A percentile compares a stretch with the other conserved stretches of the same genome.
These are phyloP conservation scores for Saccharomycopsis capsularis DNA, from an alignment of 805 yeast species.

Conservation along the genomic window DNA sequence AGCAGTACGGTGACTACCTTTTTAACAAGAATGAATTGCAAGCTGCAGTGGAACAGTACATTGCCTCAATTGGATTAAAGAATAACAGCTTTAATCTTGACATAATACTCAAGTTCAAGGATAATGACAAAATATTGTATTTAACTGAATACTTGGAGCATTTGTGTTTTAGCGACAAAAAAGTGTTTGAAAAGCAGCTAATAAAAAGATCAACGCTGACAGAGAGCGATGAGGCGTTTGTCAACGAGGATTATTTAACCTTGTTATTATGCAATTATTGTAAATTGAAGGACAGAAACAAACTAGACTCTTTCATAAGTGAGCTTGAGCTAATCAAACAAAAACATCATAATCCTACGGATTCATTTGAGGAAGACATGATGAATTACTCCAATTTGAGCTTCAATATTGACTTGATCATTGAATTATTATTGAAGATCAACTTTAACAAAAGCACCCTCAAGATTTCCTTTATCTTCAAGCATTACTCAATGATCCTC, in stretches of 20 bases:
- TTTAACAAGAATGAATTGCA: conserved; percentile 58
- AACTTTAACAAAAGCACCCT: conserved; percentile 18
- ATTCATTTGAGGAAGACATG: conserved; percentile 4
- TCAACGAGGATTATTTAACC: conserved; percentile 41
- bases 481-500: conserved; percentile 19
- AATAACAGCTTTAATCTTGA: conserved; percentile 25
- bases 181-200: conserved; percentile 30
- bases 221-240: background rate
- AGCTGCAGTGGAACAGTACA: conserved; percentile 69
- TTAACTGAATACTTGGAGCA: conserved; percentile 38
- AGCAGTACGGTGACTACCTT: conserved; percentile 63
- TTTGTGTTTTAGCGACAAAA: conserved; percentile 12
- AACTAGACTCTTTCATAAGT: conserved; percentile 38
- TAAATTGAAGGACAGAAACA: conserved; percentile 40
- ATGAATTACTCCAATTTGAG: conserved; percentile 14
- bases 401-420: conserved; percentile 18
- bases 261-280: conserved; percentile 49
- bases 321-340: conserved; percentile 15
- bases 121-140: conserved; percentile 43
- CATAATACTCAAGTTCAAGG: conserved; percentile 48
- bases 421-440: conserved; percentile 18
- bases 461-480: conserved; percentile 20
- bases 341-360: conserved; percentile 6
- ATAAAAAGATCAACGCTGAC: conserved; percentile 32
- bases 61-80: conserved; percentile 40